phyloP scores from a whole-genome alignment of 495 filamentous ascomycete genomes.

The Aspergillus bridgeri region DNA sequence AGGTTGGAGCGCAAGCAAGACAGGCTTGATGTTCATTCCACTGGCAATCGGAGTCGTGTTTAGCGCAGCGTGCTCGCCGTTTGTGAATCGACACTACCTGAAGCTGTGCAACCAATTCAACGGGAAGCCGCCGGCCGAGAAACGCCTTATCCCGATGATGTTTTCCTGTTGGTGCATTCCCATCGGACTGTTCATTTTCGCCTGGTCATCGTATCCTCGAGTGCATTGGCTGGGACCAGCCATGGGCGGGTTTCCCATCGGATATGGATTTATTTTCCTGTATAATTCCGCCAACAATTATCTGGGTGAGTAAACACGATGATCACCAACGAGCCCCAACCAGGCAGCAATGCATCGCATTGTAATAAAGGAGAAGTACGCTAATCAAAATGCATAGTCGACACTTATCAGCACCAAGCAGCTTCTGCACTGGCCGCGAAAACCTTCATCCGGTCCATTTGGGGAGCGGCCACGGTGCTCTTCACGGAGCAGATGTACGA shows the following conservation, averaged over 20 bases:
- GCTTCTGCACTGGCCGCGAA: constrained; percentile 80
- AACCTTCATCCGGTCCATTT: constrained; percentile 74
- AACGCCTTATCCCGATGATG: constrained; percentile 84
- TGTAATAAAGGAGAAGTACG: background rate
- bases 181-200: constrained; percentile 80
- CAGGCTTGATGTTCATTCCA: constrained; percentile 80
- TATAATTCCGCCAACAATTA: constrained; percentile 87
- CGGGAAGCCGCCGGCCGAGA: constrained; percentile 71
- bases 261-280: constrained; percentile 82
- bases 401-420: constrained; percentile 83
- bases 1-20: constrained; percentile 64
- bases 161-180: constrained; percentile 75
- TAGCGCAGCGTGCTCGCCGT: constrained; percentile 63
- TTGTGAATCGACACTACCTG: constrained; percentile 76
- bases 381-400: constrained; percentile 46
- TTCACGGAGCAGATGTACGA: constrained; percentile 82
- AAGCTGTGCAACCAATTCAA: constrained; percentile 53
- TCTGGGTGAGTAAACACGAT: constrained; percentile 38
- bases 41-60: constrained; percentile 64
- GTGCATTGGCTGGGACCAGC: constrained; percentile 68
- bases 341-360: background rate
- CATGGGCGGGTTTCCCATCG: constrained; percentile 71
- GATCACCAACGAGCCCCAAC: background rate
- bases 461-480: constrained; percentile 70
- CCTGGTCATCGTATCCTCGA: constrained; percentile 68